Base-by-base conservation (phyloP, 768 basidiomycete genomes). In the Cubamyces sp. region DNA sequence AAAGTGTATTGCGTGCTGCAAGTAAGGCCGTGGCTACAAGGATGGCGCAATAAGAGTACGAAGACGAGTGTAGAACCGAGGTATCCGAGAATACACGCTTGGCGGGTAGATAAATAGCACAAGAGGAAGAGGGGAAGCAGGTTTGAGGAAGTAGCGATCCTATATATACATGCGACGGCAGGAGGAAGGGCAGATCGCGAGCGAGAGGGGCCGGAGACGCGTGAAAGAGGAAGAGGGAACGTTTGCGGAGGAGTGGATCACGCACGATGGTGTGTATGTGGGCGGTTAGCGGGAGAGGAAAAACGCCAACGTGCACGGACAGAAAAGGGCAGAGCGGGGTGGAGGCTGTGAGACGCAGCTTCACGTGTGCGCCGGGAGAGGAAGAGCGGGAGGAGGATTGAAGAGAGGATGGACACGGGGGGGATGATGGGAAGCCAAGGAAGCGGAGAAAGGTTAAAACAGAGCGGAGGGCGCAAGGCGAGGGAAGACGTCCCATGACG, bases 401-500 rank as follows among this genome's bases (percentile, higher is more conserved):
- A 6, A 12, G 28, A 26, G n/a, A 40, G 45, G 60, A 42, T 30
- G 62, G 52, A 23, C 46, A 54, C 34, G 45, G 48, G 23, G 28
- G 34, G 47, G 64, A 54, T 60, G 60, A 39, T 26, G 54, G 54
- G 30, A 53, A 57, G 48, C 57, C 54, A 55, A 52, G 54, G 39
- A 21, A 54, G 56, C 60, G 64, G 64, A 54, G 43, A 57, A 65
- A 57, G 51, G 60, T 43, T 57, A 57, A 61, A 60, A 25, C 1
- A 23, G 47, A 43, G 19, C 40, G 19, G 19, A 25, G 52, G 28
- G 39, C 28, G 53, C 28, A 25, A n/a, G 39, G 34, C 40, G 11
- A n/a, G 48, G 55, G 23, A 40, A 47, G 50, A 59, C 58, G 62
- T 63, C 65, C 55, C 62, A 66, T 66, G 65, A 63, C 65, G 65